These are phyloP conservation scores for Ustilago crameri DNA, from an alignment of 1,284 basidiomycete species.

Conservation along the genomic window DNA sequence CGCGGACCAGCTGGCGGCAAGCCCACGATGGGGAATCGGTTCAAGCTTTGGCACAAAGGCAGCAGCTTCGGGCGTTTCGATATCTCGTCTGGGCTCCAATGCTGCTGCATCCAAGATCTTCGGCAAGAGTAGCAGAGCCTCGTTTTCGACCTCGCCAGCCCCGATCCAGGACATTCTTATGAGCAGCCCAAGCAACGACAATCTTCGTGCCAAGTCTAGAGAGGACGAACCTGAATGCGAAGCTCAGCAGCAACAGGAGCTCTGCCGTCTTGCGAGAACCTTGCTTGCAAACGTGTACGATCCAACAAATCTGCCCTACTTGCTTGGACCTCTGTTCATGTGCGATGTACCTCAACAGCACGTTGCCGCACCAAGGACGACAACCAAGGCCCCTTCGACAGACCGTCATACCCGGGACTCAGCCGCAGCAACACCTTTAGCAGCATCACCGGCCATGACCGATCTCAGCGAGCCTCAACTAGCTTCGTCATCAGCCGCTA, in stretches of 20 bases:
- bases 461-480: not conserved
- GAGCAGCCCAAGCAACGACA: slow-evolving; percentile 40
- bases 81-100: slow-evolving; percentile 18
- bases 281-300: slow-evolving; percentile 42
- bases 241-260: slow-evolving; percentile 29
- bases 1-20: slow-evolving; percentile 56
- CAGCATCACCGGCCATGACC: not conserved
- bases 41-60: slow-evolving; percentile 51
- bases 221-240: slow-evolving; percentile 10
- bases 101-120: slow-evolving; percentile 43
- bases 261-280: slow-evolving; percentile 29
- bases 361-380: slow-evolving; percentile 1
- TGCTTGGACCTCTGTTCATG: slow-evolving; percentile 54
- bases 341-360: slow-evolving; percentile 35
- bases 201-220: slow-evolving; percentile 21
- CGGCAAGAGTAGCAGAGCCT: slow-evolving; percentile 40
- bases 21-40: slow-evolving; percentile 61
- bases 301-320: slow-evolving; percentile 26
- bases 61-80: slow-evolving; percentile 28
- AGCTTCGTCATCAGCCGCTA: not conserved
- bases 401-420: not conserved
- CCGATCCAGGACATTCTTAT: slow-evolving; percentile 35
- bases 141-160: slow-evolving; percentile 5
- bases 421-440: not conserved
- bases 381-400: not conserved